Conservation (phyloP, 495 filamentous ascomycete genomes). For the Amniculicola lignicola region DNA sequence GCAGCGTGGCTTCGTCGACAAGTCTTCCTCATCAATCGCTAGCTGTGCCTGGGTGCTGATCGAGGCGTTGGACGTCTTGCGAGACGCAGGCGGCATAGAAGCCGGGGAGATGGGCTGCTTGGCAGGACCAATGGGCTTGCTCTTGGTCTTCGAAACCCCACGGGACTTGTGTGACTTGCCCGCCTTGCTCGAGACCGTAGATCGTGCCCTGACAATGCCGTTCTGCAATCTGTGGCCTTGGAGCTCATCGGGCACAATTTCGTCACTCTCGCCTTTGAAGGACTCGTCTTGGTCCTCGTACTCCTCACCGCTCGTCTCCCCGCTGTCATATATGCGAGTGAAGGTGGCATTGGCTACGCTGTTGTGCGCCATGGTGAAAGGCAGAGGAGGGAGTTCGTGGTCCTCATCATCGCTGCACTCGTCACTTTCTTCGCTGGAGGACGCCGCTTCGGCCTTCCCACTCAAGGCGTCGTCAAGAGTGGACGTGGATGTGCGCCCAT, state of each 20-base stretch:
- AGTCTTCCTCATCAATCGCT: conserved; percentile 79
- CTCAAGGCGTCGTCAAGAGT: conserved; percentile 90
- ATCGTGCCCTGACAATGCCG: conserved; percentile 14
- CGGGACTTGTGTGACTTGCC: conserved; percentile 38
- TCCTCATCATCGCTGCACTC: conserved; percentile 55
- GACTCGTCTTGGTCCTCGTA: conserved; percentile 60
- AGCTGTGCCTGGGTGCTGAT: conserved; percentile 67
- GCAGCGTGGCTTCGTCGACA: conserved; percentile 92
- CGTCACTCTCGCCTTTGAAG: conserved; percentile 54
- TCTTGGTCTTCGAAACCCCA: conserved; percentile 36
- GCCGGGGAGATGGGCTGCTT: conserved; percentile 65
- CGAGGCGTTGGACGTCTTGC: conserved; percentile 74
- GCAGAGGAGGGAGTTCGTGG: conserved; percentile 59
- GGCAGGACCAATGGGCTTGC: conserved; percentile 14
- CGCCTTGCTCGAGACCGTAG: conserved; percentile 23
- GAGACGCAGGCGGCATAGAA: conserved; percentile 62
- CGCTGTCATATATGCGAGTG: conserved; percentile 64
- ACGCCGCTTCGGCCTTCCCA: conserved; percentile 78
- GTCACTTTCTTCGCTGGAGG: conserved; percentile 79
- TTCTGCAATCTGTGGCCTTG: conserved; percentile 17
- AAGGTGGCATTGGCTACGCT: conserved; percentile 52
- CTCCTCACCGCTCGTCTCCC: conserved; percentile 66
- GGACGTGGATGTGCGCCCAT: conserved; percentile 87
- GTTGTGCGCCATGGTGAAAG: conserved; percentile 37
- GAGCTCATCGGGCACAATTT: conserved; percentile 34